Percentiles rank a stretch among this genome's conserved stretches.
phyloP scores from a whole-genome alignment of 495 filamentous ascomycete genomes.

The Trichocladium antarcticum region DNA sequence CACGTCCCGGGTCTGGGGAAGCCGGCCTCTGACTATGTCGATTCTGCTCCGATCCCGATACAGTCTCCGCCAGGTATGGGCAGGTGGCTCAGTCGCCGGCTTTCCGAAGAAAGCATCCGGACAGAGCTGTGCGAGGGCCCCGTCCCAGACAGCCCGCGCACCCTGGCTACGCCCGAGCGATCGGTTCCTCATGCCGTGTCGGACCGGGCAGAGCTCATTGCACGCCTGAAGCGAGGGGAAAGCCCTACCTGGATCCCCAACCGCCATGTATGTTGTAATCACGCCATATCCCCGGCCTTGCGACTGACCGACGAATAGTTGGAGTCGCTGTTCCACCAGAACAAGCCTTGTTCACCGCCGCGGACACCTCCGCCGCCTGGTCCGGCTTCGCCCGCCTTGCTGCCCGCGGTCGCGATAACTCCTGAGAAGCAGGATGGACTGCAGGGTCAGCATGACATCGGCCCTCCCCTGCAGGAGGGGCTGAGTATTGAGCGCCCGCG shows the following conservation, averaged over 20 bases:
- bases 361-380: constrained; percentile 29
- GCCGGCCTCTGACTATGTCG: constrained; percentile 1
- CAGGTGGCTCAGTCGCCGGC: constrained; percentile 21
- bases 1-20: constrained; percentile 19
- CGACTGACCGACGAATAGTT: constrained; percentile 20
- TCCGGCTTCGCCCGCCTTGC: constrained; percentile 23
- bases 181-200: constrained; percentile 24
- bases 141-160: constrained; percentile 31
- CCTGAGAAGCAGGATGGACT: constrained; percentile 28
- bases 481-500: constrained; percentile 68
- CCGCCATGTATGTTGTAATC: constrained; percentile 46
- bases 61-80: constrained; percentile 5
- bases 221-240: constrained; percentile 70
- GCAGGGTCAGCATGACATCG: constrained; percentile 14
- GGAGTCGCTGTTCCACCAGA: constrained; percentile 29
- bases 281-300: neutral
- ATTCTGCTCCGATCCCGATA: constrained; percentile 9
- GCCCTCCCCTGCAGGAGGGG: constrained; percentile 30
- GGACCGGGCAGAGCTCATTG: constrained; percentile 69
- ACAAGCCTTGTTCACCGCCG: constrained; percentile 22
- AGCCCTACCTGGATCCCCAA: constrained; percentile 64
- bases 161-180: constrained; percentile 24
- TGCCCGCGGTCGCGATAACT: constrained; percentile 34
- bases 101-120: constrained; percentile 43
- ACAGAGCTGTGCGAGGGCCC: constrained; percentile 49